These are phyloP conservation scores for Trypanosoma grayi DNA, from an alignment of 208 protist genomes.

Conservation along the genomic window DNA sequence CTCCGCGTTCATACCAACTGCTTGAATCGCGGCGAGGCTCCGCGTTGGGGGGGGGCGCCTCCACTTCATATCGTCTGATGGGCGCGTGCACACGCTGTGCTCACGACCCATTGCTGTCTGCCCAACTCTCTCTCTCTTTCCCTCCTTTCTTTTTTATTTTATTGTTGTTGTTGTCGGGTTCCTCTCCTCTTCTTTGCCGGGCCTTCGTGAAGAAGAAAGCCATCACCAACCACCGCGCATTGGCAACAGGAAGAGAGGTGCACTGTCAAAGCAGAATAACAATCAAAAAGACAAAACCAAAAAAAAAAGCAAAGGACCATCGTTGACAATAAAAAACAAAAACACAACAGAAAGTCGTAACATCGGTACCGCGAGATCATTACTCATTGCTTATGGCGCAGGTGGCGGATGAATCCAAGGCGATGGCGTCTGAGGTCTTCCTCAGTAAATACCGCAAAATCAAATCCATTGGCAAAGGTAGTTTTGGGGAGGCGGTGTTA, in stretches of 20 bases:
- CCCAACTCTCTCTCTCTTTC: no score
- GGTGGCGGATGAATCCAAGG: constrained; percentile 63
- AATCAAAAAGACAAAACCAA: constrained; percentile 14
- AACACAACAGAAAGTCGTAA: no score
- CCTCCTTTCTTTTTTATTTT: constrained; percentile 2
- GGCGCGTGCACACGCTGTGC: no score
- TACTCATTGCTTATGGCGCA: constrained; percentile 45
- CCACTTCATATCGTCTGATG: no score
- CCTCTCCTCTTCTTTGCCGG: constrained; percentile 5
- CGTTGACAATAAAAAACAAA: neutral
- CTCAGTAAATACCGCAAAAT: constrained; percentile 83
- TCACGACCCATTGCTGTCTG: no score
- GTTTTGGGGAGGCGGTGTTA: constrained; percentile 90
- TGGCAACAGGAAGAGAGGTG: no score
- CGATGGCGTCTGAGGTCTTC: constrained; percentile 82
- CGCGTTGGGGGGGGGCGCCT: no score
- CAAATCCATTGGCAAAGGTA: constrained; percentile 90
- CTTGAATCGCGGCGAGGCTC: no score
- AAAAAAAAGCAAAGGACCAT: neutral
- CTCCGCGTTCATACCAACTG: no score
- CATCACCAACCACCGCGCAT: no score
- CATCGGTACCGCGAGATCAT: no score
- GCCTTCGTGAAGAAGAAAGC: no score
- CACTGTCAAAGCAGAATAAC: neutral
- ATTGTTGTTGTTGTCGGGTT: constrained; percentile 12